Conservation (phyloP, 805 yeast species). For the Ogataea trehaloabstinens region DNA sequence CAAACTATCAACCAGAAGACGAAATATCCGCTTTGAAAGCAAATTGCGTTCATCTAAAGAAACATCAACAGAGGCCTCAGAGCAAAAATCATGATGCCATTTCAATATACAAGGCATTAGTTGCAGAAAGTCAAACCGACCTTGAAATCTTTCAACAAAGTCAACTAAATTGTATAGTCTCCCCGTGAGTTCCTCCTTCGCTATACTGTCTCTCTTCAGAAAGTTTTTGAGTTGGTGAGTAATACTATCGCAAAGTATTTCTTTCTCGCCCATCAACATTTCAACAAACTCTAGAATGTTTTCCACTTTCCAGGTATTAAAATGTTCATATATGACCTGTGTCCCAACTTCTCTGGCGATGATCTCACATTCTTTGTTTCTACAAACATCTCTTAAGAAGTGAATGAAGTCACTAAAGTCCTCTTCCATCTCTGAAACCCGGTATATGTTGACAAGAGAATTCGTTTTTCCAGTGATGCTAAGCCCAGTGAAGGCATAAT, state of each 20-base stretch:
- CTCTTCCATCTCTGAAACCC: background rate
- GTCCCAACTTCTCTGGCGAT: background rate
- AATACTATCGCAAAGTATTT: background rate
- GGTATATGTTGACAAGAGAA: conserved; percentile 1
- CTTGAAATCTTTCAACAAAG: background rate
- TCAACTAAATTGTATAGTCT: background rate
- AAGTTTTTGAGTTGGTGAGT: background rate
- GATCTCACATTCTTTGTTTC: background rate
- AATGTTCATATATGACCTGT: background rate
- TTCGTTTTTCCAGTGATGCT: background rate
- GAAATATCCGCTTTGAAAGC: background rate
- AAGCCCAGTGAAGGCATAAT: background rate
- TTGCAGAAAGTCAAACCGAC: background rate
- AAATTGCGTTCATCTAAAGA: background rate
- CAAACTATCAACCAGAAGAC: background rate
- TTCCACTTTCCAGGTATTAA: background rate
- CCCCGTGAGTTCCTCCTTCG: background rate
- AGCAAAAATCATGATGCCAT: background rate
- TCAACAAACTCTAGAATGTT: background rate
- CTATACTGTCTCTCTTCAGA: background rate
- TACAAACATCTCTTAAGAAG: background rate
- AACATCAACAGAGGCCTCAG: background rate
- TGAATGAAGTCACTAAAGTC: background rate
- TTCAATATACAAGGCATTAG: conserved; percentile 1
- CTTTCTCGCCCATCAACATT: background rate